These are phyloP conservation scores for Magnolia changhungtana DNA, from an alignment of 164 flowering plant species.

Conservation along the genomic window DNA sequence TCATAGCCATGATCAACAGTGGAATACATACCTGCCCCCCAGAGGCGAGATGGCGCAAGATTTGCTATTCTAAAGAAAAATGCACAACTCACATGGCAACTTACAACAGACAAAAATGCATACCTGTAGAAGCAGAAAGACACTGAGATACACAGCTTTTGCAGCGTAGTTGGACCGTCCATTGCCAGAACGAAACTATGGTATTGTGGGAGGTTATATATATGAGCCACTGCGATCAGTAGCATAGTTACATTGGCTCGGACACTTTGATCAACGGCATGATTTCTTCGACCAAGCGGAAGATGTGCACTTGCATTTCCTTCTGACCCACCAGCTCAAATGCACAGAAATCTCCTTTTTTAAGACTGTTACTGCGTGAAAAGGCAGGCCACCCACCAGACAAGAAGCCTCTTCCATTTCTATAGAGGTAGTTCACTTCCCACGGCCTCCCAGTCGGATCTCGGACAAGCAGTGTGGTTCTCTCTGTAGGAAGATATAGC, in stretches of 20 bases:
- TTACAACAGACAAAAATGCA: too few species aligned
- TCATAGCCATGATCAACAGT: too few species aligned
- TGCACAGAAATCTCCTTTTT: conserved; percentile 13
- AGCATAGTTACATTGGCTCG: background rate
- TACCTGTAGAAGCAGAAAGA: too few species aligned
- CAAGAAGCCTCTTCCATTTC: background rate
- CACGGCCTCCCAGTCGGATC: conserved; percentile 11
- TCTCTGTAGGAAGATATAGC: background rate
- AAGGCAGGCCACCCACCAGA: conserved; percentile 17
- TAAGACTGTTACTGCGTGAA: conserved; percentile 1
- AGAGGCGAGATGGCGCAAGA: too few species aligned
- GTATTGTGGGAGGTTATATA: too few species aligned
- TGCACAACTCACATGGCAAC: too few species aligned
- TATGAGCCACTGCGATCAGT: background rate
- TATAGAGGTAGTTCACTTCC: conserved; percentile 2
- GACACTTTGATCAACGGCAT: background rate
- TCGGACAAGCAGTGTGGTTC: background rate
- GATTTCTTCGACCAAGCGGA: background rate
- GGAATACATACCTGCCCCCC: too few species aligned
- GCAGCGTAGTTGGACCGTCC: too few species aligned
- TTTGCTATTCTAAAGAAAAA: too few species aligned
- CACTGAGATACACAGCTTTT: too few species aligned
- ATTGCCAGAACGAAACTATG: too few species aligned
- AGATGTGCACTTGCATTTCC: conserved; percentile 6
- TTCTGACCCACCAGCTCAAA: conserved; percentile 21